Evolutionary conservation across 1,139 yeast species (phyloP), one percentile per base, ranked within the genome.

Genomic region (Nakaseomyces kungkrabaensis): DNA sequence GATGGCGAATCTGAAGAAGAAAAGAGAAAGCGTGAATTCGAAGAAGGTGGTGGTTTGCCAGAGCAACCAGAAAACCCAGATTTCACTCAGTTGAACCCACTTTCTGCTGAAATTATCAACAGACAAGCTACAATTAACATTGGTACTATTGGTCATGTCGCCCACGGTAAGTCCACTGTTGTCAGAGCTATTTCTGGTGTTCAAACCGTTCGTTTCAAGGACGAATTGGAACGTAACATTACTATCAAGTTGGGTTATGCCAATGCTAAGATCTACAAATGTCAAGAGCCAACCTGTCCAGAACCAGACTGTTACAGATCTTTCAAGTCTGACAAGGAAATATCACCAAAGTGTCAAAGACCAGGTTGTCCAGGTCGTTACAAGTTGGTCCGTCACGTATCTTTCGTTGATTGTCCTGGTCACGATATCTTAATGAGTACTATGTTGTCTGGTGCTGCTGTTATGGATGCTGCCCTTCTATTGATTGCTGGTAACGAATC

Each of bases 361-460:
- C 82, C 83, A 55, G 96, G 94, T 11, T 84, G 90, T 68, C 74
- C 76, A 51, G 96, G 96, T 55, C 86, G 96, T 67, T 90, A 89
- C 72, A 79, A 80, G 63, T 77, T 94, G 59, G 81, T 89, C 47
- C 88, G 99, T 72, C 99, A 94, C 68, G 98, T 94, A 51, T 89
- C 97, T 6, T 94, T 94, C 63, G 98, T 94, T 54, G 99, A 94
- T 76, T 94, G 98, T 76, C 99, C 99, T 53, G 99, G 98, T 69
- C 99, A 94, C 86, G 99, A 94, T 77, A 92, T 94, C 76, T 83
- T 94, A 70, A 94, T 94, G 98, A 89, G 97, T 78, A 94, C 98
- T 60, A 94, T 94, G 99, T 83, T 94, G 80, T 90, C 97, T 47
- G 99, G 99, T 69, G 99, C 99, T 41, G 99, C 99, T 13, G 98